A percentile compares a stretch with the other conserved stretches of the same genome.
Evolutionary conservation across 805 yeast species (phyloP).

Genomic region (Hanseniaspora valbyensis): DNA sequence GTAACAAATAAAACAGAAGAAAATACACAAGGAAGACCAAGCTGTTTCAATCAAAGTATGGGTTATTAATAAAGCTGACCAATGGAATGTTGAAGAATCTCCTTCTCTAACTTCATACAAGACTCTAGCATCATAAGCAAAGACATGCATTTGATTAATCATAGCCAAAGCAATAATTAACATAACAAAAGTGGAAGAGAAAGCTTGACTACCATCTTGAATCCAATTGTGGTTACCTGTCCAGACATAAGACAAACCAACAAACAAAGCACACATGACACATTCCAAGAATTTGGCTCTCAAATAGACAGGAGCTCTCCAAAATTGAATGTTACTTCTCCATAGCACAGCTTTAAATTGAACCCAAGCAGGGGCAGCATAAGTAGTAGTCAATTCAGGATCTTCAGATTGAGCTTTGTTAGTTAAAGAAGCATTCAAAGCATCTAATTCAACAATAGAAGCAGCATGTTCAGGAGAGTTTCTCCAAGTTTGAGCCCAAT

Average conservation of each 20-base stretch:
- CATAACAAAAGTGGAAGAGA: slow-evolving; percentile 50
- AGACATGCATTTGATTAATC: slow-evolving; percentile 53
- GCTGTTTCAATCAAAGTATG: slow-evolving; percentile 38
- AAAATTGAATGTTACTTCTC: slow-evolving; percentile 49
- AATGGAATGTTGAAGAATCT: slow-evolving; percentile 58
- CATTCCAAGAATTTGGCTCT: slow-evolving; percentile 48
- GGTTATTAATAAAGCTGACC: slow-evolving; percentile 46
- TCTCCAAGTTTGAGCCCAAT: slow-evolving; percentile 58
- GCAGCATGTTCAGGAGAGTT: slow-evolving; percentile 40
- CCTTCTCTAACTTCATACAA: slow-evolving; percentile 64
- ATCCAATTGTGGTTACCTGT: slow-evolving; percentile 41
- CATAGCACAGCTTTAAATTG: slow-evolving; percentile 38
- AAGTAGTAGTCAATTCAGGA: slow-evolving; percentile 32
- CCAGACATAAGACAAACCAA: slow-evolving; percentile 58
- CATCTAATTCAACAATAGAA: slow-evolving; percentile 42
- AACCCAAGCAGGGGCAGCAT: slow-evolving; percentile 35
- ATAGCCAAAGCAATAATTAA: slow-evolving; percentile 41
- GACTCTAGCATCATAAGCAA: slow-evolving; percentile 48
- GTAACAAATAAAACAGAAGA: slow-evolving; percentile 34
- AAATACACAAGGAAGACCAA: slow-evolving; percentile 38
- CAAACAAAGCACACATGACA: slow-evolving; percentile 44
- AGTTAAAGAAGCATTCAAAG: slow-evolving; percentile 40
- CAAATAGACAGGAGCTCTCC: slow-evolving; percentile 53
- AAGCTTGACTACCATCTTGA: slow-evolving; percentile 58
- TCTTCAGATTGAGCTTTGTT: slow-evolving; percentile 28